Evolutionary conservation across 164 flowering plant species (phyloP).

Genomic region (Magnolia sinica): DNA sequence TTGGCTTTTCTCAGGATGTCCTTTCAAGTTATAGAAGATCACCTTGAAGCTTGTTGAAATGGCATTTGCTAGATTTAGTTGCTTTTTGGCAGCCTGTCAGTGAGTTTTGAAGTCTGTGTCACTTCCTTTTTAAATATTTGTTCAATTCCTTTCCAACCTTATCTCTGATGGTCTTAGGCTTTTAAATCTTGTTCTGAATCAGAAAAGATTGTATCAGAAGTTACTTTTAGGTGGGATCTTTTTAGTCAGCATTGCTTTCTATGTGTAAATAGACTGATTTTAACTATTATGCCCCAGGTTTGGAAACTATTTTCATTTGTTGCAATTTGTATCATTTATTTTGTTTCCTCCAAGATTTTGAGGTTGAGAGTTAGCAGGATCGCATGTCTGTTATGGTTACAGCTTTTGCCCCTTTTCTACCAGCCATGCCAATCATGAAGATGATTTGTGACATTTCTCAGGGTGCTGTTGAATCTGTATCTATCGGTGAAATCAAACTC

Average conservation of each 20-base stretch:
- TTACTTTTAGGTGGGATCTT: neutral
- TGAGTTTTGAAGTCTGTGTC: neutral
- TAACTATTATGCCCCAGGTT: neutral
- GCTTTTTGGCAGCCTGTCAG: neutral
- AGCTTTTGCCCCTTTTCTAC: neutral
- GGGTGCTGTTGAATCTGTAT: slow-evolving; percentile 86
- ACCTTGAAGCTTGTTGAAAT: neutral
- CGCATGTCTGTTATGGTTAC: neutral
- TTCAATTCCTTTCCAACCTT: neutral
- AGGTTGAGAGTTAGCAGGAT: neutral
- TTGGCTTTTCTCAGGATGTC: neutral
- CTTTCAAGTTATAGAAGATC: neutral
- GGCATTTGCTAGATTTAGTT: neutral
- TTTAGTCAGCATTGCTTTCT: neutral
- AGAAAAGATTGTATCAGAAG: neutral
- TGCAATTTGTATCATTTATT: neutral
- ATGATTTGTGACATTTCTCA: slow-evolving; percentile 26
- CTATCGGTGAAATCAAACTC: slow-evolving; percentile 85
- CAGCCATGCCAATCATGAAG: slow-evolving; percentile 1
- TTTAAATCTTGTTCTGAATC: neutral
- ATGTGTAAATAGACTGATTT: neutral
- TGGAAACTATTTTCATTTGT: neutral
- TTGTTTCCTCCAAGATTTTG: neutral
- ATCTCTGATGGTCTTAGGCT: neutral
- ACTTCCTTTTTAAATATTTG: neutral